Evolutionary conservation across 139 green algal genomes (phyloP).

Genomic region (Klebsormidium nitens): DNA sequence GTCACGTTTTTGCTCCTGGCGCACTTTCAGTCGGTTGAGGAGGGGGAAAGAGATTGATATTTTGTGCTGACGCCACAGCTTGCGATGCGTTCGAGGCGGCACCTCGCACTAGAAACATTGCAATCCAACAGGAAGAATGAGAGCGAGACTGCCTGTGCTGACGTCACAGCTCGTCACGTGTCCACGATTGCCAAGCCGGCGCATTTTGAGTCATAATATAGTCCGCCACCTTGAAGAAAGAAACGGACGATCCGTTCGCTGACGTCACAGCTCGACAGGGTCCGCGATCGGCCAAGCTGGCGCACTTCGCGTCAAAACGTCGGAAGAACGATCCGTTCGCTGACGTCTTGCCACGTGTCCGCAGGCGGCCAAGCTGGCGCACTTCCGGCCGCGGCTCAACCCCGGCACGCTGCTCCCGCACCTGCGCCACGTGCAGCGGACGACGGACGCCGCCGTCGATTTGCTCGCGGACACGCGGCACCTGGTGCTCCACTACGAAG

Average conservation of each 20-base stretch:
- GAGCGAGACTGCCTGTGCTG: too few species aligned
- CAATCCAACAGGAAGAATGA: too few species aligned
- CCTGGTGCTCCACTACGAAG: slow-evolving; percentile 25
- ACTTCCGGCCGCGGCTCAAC: slow-evolving; percentile 15
- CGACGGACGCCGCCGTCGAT: slow-evolving; percentile 17
- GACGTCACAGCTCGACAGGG: background rate
- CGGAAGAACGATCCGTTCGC: too few species aligned
- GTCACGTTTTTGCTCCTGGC: too few species aligned
- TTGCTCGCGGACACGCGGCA: slow-evolving; percentile 13
- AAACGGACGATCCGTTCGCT: background rate
- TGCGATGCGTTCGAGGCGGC: too few species aligned
- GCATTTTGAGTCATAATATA: too few species aligned
- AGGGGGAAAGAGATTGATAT: too few species aligned
- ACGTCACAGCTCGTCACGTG: too few species aligned
- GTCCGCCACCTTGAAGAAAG: background rate
- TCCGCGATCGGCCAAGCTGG: background rate
- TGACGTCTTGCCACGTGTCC: background rate
- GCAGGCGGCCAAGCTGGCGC: slow-evolving; percentile 29
- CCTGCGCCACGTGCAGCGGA: slow-evolving; percentile 32
- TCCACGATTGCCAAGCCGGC: too few species aligned
- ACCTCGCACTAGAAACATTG: too few species aligned
- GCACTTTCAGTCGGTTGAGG: too few species aligned
- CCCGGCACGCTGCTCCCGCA: slow-evolving; percentile 11
- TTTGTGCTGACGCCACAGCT: too few species aligned
- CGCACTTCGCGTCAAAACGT: background rate